Conservation (phyloP, 345 rosid species). For the Crucihimalaya himalaica region DNA sequence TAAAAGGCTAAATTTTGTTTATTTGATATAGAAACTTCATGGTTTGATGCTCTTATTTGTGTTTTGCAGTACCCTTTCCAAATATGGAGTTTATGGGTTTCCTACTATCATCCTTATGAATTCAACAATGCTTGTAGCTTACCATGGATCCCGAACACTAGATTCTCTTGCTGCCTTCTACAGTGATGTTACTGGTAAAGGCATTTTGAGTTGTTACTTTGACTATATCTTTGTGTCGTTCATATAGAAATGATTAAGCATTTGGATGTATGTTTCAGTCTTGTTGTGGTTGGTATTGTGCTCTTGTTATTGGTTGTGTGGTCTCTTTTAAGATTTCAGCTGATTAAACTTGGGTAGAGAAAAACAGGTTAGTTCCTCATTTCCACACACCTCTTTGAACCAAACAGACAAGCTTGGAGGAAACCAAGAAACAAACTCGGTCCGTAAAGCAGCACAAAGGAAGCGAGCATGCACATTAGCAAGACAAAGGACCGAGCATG, state of each 20-base stretch:
- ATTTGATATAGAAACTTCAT: neutral
- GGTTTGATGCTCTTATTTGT: neutral
- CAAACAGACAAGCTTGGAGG: no score
- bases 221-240: neutral
- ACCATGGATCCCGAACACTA: slow-evolving; percentile 65
- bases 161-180: slow-evolving; percentile 67
- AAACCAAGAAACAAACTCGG: no score
- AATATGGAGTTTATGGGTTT: slow-evolving; percentile 87
- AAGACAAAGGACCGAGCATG: no score
- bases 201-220: neutral
- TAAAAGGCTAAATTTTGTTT: neutral
- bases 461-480: no score
- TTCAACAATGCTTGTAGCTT: slow-evolving; percentile 58
- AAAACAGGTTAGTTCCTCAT: slow-evolving; percentile 39
- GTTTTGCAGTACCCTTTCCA: slow-evolving; percentile 69
- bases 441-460: no score
- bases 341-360: slow-evolving; percentile 30
- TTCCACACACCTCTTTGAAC: no score
- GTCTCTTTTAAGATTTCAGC: neutral
- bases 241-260: neutral
- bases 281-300: neutral
- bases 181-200: slow-evolving; percentile 62
- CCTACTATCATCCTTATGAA: slow-evolving; percentile 73
- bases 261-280: neutral
- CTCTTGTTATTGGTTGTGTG: neutral